phyloP scores from a whole-genome alignment of 495 filamentous ascomycete species.

The Hypomontagnella monticulosa region DNA sequence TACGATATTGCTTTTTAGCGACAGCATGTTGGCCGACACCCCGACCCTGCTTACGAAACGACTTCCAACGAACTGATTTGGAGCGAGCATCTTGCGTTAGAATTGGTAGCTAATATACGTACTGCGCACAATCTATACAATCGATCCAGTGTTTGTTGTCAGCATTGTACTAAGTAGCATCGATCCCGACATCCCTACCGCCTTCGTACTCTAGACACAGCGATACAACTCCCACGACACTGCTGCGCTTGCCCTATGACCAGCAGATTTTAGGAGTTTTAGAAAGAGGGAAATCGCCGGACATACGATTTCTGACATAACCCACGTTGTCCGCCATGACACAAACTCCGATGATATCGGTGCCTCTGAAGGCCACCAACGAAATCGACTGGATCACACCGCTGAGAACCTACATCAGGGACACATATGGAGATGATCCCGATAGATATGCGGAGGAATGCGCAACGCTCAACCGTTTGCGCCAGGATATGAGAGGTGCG shows the following conservation, averaged over 20 bases:
- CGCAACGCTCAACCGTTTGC: constrained; percentile 91
- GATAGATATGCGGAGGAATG: constrained; percentile 96
- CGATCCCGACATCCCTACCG: constrained; percentile 19
- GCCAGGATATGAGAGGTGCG: constrained; percentile 98
- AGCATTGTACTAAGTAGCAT: constrained; percentile 14
- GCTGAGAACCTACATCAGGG: constrained; percentile 90
- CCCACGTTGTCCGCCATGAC: constrained; percentile 62
- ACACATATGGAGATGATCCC: constrained; percentile 95
- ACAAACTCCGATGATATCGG: constrained; percentile 90
- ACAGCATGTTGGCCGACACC: constrained; percentile 39
- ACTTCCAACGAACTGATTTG: constrained; percentile 17
- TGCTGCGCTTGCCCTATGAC: constrained; percentile 15
- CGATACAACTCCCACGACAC: constrained; percentile 2
- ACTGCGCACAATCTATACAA: constrained; percentile 6
- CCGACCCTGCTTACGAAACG: constrained; percentile 11
- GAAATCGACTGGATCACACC: constrained; percentile 98
- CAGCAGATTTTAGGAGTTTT: background rate
- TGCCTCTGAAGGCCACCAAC: constrained; percentile 96
- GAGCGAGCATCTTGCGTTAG: constrained; percentile 4
- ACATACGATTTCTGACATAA: constrained; percentile 10
- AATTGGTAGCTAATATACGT: constrained; percentile 11
- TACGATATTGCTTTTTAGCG: constrained; percentile 27
- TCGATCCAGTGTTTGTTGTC: constrained; percentile 6
- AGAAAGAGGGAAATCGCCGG: background rate
- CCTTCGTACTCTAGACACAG: constrained; percentile 3